Base-by-base conservation (phyloP, 2,329 filamentous ascomycete species). In the Colletotrichum spaethianum region DNA sequence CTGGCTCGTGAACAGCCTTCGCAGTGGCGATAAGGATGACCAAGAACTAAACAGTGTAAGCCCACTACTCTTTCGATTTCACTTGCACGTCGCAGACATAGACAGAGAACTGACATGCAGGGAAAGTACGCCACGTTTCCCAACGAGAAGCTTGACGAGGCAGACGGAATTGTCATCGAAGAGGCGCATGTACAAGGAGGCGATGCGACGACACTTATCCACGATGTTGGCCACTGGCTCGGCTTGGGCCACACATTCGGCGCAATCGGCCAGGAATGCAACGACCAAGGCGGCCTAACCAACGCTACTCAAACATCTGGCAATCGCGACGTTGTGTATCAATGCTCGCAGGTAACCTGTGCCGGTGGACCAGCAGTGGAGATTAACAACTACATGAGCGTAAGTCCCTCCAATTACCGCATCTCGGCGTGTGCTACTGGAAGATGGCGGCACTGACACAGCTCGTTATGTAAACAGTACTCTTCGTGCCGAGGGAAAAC, bases 121-220 rank as follows among this genome's bases (percentile, higher is more conserved):
- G 26, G 44, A 31, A 20, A 70, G 70, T 71, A 73, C 26, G 66
- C 67, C 38, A 73, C 70, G 0, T 73, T 73, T 20, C 70, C 70
- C 40, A 64, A 72, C 9, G 67, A 73, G 31, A 46, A 57, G 46
- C 42, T 73, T 12, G 70, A 71, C 16, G 42, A 57, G 3, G 26
- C 40, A 31, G 70, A 73, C 44, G 67, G 70, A 28, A 71, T 73
- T 36, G 70, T 73, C 3, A 62, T 73, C 26, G 56, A 66, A 36
- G 60, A 64, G 46, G 53, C 53, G 12, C 67, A 62, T n/a, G 70
- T 73, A 23, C 67, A 71, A 38, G 70, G 70, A 26, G 70, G 55
- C n/a, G 52, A 71, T 14, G 42, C 67, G 3, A 77, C 74, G 56
- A 80, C 78, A 28, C 75, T 78, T 2, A 67, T 79, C 6, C 80